Conservation (phyloP, 768 basidiomycete genomes). For the Boletus tylopilopsis region DNA sequence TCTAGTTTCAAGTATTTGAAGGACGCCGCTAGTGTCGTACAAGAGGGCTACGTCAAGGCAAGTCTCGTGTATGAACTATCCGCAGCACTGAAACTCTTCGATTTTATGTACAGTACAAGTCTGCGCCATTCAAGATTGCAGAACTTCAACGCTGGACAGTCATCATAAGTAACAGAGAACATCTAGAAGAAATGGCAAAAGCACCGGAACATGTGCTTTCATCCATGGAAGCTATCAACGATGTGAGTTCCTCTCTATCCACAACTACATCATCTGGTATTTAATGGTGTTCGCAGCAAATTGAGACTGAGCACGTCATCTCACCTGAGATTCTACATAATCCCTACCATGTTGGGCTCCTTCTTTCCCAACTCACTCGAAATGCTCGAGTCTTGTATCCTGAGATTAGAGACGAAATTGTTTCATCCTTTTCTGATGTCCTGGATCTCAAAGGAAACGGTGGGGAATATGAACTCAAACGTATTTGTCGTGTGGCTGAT, state of each 20-base stretch:
- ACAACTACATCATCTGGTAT: not conserved
- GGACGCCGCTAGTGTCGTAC: constrained; percentile 21
- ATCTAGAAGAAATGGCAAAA: constrained; percentile 39
- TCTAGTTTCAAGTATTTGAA: constrained; percentile 5
- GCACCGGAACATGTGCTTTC: constrained; percentile 39
- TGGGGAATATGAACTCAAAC: not conserved
- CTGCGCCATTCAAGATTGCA: constrained; percentile 30
- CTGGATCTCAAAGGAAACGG: constrained; percentile 25
- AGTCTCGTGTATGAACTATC: not conserved
- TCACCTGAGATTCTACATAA: constrained; percentile 27
- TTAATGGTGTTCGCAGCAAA: constrained; percentile 22
- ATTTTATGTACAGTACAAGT: not conserved
- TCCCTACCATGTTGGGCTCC: constrained; percentile 25
- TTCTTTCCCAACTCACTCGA: constrained; percentile 33
- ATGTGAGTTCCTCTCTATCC: constrained; percentile 27
- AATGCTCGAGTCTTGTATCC: constrained; percentile 38
- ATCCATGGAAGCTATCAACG: constrained; percentile 23
- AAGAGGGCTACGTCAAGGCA: constrained; percentile 32
- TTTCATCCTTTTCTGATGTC: constrained; percentile 35
- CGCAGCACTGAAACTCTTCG: not conserved
- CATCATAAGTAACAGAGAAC: constrained; percentile 28
- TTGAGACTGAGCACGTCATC: constrained; percentile 38
- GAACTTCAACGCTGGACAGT: constrained; percentile 35
- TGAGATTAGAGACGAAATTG: constrained; percentile 43
- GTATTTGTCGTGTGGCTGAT: not conserved